Conservation (phyloP, 2,329 filamentous ascomycete genomes). For the Zasmidium angulare region DNA sequence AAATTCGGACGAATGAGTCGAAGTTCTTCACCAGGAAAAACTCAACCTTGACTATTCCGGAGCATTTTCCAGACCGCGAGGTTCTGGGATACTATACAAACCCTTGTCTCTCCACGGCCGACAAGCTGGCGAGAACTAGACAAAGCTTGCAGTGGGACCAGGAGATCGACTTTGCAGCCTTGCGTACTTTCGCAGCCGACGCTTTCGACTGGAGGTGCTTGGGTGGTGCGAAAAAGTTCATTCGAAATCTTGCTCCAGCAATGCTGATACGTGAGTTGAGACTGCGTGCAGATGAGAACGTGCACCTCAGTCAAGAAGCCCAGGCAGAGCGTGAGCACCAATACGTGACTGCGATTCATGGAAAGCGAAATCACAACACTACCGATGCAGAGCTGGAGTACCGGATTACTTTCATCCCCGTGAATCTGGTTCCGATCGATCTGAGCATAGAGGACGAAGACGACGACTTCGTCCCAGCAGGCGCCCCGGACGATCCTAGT, state of each 20-base stretch:
- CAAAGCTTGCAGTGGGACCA: conserved; percentile 60
- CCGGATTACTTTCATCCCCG: conserved; percentile 74
- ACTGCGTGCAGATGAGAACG: conserved; percentile 32
- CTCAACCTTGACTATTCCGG: conserved; percentile 71
- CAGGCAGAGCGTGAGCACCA: conserved; percentile 50
- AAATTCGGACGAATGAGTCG: conserved; percentile 80
- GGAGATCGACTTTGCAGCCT: conserved; percentile 62
- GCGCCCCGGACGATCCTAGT: conserved; percentile 34
- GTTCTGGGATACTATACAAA: conserved; percentile 85
- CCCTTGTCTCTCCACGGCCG: conserved; percentile 70
- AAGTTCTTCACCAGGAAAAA: conserved; percentile 77
- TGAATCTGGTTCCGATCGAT: conserved; percentile 74
- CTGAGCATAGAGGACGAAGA: conserved; percentile 73
- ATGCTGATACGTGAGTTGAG: conserved; percentile 64
- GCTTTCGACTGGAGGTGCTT: conserved; percentile 84
- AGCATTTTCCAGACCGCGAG: conserved; percentile 75
- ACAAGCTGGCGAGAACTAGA: conserved; percentile 57
- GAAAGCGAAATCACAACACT: conserved; percentile 66
- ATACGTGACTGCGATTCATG: conserved; percentile 67
- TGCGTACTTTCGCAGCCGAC: conserved; percentile 74
- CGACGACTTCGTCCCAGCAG: conserved; percentile 39
- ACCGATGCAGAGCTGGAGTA: conserved; percentile 77
- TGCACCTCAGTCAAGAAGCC: conserved; percentile 34
- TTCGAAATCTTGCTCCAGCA: conserved; percentile 74
- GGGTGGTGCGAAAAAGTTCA: conserved; percentile 78